Evolutionary conservation across 495 filamentous ascomycete species (phyloP).

Genomic region (Penicillium longicatenatum): DNA sequence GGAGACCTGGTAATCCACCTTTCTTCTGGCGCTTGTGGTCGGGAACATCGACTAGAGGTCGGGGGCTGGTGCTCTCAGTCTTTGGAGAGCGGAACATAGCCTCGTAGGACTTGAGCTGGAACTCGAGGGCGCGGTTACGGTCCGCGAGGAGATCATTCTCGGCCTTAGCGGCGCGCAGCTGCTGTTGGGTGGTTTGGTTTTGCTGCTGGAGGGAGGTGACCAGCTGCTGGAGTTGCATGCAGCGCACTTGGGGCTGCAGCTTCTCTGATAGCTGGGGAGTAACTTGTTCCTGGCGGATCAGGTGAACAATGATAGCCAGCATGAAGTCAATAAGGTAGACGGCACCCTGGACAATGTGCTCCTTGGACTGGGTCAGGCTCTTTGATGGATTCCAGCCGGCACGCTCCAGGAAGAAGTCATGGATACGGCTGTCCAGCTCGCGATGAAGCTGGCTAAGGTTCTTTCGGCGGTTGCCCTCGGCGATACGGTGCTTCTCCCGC

Average conservation of each 20-base stretch:
- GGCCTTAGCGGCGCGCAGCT: slow-evolving; percentile 40
- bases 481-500: slow-evolving; percentile 50
- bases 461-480: slow-evolving; percentile 49
- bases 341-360: slow-evolving; percentile 50
- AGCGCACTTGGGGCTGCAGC: slow-evolving; percentile 45
- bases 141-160: slow-evolving; percentile 43
- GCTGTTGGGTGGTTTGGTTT: slow-evolving; percentile 40
- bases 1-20: slow-evolving; percentile 41
- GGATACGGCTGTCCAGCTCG: slow-evolving; percentile 43
- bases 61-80: slow-evolving; percentile 34
- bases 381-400: slow-evolving; percentile 51
- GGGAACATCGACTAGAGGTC: slow-evolving; percentile 29
- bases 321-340: slow-evolving; percentile 49
- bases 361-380: slow-evolving; percentile 49
- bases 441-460: slow-evolving; percentile 47
- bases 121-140: slow-evolving; percentile 42
- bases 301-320: slow-evolving; percentile 41
- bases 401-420: slow-evolving; percentile 47
- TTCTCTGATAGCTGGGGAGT: slow-evolving; percentile 45
- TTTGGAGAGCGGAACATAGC: slow-evolving; percentile 46
- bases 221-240: slow-evolving; percentile 46
- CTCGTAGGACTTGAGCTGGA: slow-evolving; percentile 46
- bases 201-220: slow-evolving; percentile 43
- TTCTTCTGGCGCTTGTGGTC: slow-evolving; percentile 38
- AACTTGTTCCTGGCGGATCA: slow-evolving; percentile 45